Conservation (phyloP, 23 red algal species). For the Gracilaria gracilis region DNA sequence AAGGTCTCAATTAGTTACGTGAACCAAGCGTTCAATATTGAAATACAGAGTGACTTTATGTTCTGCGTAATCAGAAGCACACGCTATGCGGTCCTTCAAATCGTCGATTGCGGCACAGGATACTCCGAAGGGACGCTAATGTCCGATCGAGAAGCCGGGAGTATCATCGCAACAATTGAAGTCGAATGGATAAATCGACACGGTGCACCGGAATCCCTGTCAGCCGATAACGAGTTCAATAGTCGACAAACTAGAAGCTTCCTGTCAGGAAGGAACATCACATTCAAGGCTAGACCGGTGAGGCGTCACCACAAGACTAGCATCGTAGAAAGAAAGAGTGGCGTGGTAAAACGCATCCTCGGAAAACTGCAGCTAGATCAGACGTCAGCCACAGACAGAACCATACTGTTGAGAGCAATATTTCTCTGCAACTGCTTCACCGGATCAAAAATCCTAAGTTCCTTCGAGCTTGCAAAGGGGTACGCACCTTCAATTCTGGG, state of each 20-base stretch:
- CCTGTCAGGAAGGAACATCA: not conserved
- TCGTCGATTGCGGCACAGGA: constrained; percentile 39
- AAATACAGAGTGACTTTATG: no score
- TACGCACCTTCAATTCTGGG: constrained; percentile 27
- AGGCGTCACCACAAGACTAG: constrained; percentile 1
- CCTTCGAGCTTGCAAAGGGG: no score
- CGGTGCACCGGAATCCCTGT: no score
- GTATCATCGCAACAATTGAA: no score
- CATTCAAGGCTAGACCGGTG: not conserved
- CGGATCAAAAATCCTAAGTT: no score
- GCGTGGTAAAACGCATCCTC: constrained; percentile 25
- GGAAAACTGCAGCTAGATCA: constrained; percentile 8
- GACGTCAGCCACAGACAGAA: not conserved
- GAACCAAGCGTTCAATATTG: no score
- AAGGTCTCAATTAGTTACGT: constrained; percentile 55
- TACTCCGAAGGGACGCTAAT: constrained; percentile 26
- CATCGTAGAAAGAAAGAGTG: constrained; percentile 57
- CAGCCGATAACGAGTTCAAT: no score
- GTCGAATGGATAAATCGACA: no score
- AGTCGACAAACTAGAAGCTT: constrained; percentile 5
- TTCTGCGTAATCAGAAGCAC: constrained; percentile 18
- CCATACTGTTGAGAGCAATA: not conserved
- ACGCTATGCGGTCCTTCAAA: no score
- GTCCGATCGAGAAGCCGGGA: not conserved
- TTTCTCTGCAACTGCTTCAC: constrained; percentile 22